These are phyloP conservation scores for Trypanosoma rangeli DNA, from an alignment of 208 protist species.

Conservation along the genomic window DNA sequence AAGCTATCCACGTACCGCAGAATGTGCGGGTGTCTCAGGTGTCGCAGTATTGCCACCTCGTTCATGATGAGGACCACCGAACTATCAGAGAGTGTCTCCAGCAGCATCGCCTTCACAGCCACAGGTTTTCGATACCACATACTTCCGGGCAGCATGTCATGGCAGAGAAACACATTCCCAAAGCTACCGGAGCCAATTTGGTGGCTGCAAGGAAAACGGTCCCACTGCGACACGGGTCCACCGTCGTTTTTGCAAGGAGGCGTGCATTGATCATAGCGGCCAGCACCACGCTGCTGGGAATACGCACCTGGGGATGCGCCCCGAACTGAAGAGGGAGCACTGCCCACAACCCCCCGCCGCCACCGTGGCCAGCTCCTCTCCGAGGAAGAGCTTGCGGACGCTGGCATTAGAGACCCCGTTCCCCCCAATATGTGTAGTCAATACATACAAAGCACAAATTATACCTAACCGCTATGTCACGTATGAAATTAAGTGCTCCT, in stretches of 20 bases:
- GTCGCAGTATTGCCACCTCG: constrained; percentile 74
- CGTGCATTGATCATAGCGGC: too few relatives aligned
- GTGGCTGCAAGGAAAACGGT: constrained; percentile 45
- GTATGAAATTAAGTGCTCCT: too few relatives aligned
- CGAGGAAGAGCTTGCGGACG: background rate
- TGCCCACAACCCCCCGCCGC: too few relatives aligned
- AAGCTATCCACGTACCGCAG: constrained; percentile 87
- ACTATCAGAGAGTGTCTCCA: constrained; percentile 49
- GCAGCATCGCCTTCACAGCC: constrained; percentile 72
- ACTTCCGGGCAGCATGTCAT: constrained; percentile 35
- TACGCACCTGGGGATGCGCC: background rate
- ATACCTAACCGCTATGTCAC: too few relatives aligned
- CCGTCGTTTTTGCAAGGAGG: background rate
- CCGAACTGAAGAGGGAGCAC: background rate
- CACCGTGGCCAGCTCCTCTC: too few relatives aligned
- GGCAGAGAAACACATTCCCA: constrained; percentile 79
- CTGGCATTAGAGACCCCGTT: too few relatives aligned
- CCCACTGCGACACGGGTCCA: constrained; percentile 36
- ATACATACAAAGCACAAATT: too few relatives aligned
- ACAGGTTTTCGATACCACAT: constrained; percentile 36
- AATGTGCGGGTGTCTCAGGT: constrained; percentile 80
- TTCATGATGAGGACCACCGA: constrained; percentile 74
- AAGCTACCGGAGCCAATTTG: constrained; percentile 69
- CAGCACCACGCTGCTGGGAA: background rate
- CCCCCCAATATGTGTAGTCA: too few relatives aligned